These are phyloP conservation scores for Cordyceps sp. DNA, from an alignment of 2,329 filamentous ascomycete genomes.

Conservation along the genomic window DNA sequence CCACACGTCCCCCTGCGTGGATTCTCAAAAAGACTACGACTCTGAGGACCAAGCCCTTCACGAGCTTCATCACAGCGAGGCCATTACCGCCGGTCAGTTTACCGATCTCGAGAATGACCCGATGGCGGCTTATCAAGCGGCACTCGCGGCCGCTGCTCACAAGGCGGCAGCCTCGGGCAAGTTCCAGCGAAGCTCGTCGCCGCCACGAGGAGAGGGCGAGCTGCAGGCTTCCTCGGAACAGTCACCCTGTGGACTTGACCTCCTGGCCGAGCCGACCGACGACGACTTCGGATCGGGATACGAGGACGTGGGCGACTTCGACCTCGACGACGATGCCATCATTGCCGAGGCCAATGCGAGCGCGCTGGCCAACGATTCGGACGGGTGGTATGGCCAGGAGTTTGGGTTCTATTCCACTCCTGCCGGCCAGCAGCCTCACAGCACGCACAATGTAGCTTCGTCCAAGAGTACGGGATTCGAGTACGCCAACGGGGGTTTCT, in stretches of 20 bases:
- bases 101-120: slow-evolving; percentile 6
- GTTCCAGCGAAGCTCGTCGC: slow-evolving; percentile 45
- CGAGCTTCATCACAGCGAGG: not conserved
- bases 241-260: slow-evolving; percentile 5
- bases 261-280: slow-evolving; percentile 32
- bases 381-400: slow-evolving; percentile 90
- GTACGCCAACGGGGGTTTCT: slow-evolving; percentile 74
- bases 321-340: slow-evolving; percentile 71
- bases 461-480: slow-evolving; percentile 25
- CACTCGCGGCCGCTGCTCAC: slow-evolving; percentile 66
- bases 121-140: slow-evolving; percentile 60
- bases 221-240: not conserved
- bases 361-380: slow-evolving; percentile 77
- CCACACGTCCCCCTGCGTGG: slow-evolving; percentile 31
- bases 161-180: slow-evolving; percentile 61
- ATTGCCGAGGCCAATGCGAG: slow-evolving; percentile 93
- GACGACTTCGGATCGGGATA: slow-evolving; percentile 38
- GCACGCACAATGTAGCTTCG: slow-evolving; percentile 23
- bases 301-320: slow-evolving; percentile 49
- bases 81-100: slow-evolving; percentile 1
- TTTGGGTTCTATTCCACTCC: slow-evolving; percentile 83
- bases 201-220: slow-evolving; percentile 13
- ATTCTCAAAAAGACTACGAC: slow-evolving; percentile 3
- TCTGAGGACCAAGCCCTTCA: not conserved
- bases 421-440: slow-evolving; percentile 21